Evolutionary conservation across 257 asterid genomes (phyloP), one percentile per base, ranked within the genome.

Genomic region (Leonotis leonurus): DNA sequence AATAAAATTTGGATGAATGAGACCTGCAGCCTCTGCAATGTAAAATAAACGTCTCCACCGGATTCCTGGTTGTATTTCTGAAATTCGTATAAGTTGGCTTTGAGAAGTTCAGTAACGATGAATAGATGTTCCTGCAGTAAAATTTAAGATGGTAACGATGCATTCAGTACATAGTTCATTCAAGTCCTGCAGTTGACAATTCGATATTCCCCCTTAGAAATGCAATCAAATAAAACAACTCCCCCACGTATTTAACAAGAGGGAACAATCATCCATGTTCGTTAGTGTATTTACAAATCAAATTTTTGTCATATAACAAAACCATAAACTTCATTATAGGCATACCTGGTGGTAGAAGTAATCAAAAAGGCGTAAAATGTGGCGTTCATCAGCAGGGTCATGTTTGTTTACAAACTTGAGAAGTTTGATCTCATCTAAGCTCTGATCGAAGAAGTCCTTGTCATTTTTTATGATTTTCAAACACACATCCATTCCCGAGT

Each of bases 381-480:
- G 99, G 44, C 65, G 78, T 41, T 83, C 83, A 65, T 92, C 95
- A 12, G 78, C 74, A 51, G 99, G 99, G 59, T 92, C 99, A 12
- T 92, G 84, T 81, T 82, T 89, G 83, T 92, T 92, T 24, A 89
- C 99, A 70, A 75, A 85, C 83, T 92, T 92, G 32, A 92, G 79
- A 71, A 92, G 97, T 63, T 92, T 92, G 72, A 92, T 89, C 79
- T 92, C 99, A 22, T 89, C 99, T 64, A 92, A 75, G 83, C 99
- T 92, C 78, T 92, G 99, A 68, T 92, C 99, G 24, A 92, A 92
- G 58, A 86, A 92, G 66, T 92, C 99, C 80, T 92, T 92, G 79
- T 92, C 95, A 6, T 92, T 92, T 67, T 93, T 93, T 45, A 93
- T 89, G 73, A 93, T 93, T 87, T 93, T 93, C 71, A 93, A 73